A percentile compares a stretch with the other conserved stretches of the same genome.
Conservation (phyloP, 495 filamentous ascomycete species). For the Penicillium manginii region DNA sequence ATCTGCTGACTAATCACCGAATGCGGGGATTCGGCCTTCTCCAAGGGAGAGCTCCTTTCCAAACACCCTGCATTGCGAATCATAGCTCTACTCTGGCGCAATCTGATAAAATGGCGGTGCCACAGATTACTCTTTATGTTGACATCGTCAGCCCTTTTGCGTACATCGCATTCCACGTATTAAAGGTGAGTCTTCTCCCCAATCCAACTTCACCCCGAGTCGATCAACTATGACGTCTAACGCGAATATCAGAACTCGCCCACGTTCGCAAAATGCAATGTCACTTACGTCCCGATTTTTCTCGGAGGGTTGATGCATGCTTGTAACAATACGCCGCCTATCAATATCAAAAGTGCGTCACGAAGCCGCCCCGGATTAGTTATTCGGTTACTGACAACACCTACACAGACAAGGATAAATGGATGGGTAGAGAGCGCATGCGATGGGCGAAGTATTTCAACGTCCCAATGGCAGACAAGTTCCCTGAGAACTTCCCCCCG, state of each 20-base stretch:
- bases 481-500: slow-evolving; percentile 63
- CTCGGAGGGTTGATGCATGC: slow-evolving; percentile 71
- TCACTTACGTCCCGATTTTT: slow-evolving; percentile 70
- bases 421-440: slow-evolving; percentile 61
- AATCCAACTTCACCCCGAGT: background rate
- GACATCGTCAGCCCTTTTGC: slow-evolving; percentile 75
- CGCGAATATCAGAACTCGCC: slow-evolving; percentile 55
- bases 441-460: slow-evolving; percentile 64
- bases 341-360: slow-evolving; percentile 70
- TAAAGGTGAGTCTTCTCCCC: slow-evolving; percentile 50
- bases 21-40: slow-evolving; percentile 7
- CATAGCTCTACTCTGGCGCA: background rate
- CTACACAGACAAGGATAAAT: slow-evolving; percentile 66
- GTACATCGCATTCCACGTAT: slow-evolving; percentile 67
- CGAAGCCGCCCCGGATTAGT: too few relatives aligned
- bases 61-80: slow-evolving; percentile 1
- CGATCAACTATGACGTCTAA: background rate
- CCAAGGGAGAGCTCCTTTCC: background rate
- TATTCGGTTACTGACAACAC: background rate
- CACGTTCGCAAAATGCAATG: slow-evolving; percentile 60
- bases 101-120: slow-evolving; percentile 42
- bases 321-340: slow-evolving; percentile 64
- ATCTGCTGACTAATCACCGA: slow-evolving; percentile 16
- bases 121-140: slow-evolving; percentile 67
- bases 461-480: slow-evolving; percentile 55